A percentile compares a stretch with the other conserved stretches of the same genome.
These are phyloP conservation scores for Sordariomycetes sp. DNA, from an alignment of 2,329 filamentous ascomycete genomes.

Conservation along the genomic window DNA sequence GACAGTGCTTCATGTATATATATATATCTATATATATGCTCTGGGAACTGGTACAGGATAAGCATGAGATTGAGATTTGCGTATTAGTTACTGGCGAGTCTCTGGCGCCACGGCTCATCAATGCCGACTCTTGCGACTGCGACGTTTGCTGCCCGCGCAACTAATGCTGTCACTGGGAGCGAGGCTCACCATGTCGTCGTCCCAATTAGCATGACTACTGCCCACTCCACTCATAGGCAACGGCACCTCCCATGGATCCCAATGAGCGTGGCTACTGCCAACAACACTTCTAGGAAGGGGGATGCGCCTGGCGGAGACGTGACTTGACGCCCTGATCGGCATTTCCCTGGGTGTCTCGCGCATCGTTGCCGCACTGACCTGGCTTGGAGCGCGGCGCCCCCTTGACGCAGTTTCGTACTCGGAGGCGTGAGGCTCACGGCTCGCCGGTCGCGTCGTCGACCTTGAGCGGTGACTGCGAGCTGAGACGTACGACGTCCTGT, in stretches of 20 bases:
- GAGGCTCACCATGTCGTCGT: constrained; percentile 43
- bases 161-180: constrained; percentile 55
- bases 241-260: constrained; percentile 21
- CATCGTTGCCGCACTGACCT: neutral
- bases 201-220: constrained; percentile 29
- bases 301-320: constrained; percentile 1
- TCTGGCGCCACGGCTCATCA: neutral
- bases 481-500: no score
- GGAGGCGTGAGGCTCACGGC: neutral
- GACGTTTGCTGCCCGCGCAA: constrained; percentile 37
- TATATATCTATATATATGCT: neutral
- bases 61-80: no score
- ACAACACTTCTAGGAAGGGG: constrained; percentile 11
- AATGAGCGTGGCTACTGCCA: constrained; percentile 7
- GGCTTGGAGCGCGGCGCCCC: neutral
- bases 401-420: neutral
- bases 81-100: no score
- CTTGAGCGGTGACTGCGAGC: constrained; percentile 27
- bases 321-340: neutral
- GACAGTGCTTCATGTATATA: neutral
- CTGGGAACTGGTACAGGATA: neutral
- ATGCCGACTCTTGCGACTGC: constrained; percentile 4
- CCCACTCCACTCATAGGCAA: constrained; percentile 31
- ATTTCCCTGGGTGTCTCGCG: neutral
- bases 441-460: constrained; percentile 17